Base-by-base conservation (phyloP, 2,329 filamentous ascomycete species). In the Ascochyta koolunga region DNA sequence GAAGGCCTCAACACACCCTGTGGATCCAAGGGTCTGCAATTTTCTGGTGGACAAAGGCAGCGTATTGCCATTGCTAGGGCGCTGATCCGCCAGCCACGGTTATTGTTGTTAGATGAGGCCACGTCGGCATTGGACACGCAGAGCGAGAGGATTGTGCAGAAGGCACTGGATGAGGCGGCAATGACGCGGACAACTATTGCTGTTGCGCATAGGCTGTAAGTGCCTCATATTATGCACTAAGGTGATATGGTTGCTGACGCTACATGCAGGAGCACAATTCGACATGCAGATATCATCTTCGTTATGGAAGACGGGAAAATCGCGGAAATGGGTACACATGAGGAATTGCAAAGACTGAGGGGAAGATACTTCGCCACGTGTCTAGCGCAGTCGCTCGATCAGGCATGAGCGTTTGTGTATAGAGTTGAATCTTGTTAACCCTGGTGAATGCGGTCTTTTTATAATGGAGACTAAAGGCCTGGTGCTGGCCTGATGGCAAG, bases 31-130 rank as follows among this genome's bases (percentile, higher is more conserved):
- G 71, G 62, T 89, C 91, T 40, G 84, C 7, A 78, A 87, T 90
- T 32, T 82, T 91, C 53, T 6, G 89, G 90, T 13, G 91, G 91
- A 0, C 90, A 96, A 71, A 83, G 89, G 18, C 90, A 95, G 69
- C 84, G 91, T 7, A 81, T 95, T 19, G 86, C 89, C 0, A 90
- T 91, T 56, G 88, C 88, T 0, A 80, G 88, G 2, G 86, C 86
- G 3, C 83, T 91, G 9, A 80, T 90, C 25, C 82, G 85, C 27
- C 76, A 84, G 39, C 88, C 88, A 0, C 75, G 54, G 9, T 66
- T 87, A 3, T 67, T 87, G 4, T 70, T 87, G 1, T 73, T 87
- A 0, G 85, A 87, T 44, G 84, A 87, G 67, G 83, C 84, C 3
- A 87, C 84, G 0, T 80, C 77, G 1, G 81, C 78, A 47, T 77